Conservation (phyloP, 1,284 basidiomycete genomes). For the Sanghuangporus weigelae region DNA sequence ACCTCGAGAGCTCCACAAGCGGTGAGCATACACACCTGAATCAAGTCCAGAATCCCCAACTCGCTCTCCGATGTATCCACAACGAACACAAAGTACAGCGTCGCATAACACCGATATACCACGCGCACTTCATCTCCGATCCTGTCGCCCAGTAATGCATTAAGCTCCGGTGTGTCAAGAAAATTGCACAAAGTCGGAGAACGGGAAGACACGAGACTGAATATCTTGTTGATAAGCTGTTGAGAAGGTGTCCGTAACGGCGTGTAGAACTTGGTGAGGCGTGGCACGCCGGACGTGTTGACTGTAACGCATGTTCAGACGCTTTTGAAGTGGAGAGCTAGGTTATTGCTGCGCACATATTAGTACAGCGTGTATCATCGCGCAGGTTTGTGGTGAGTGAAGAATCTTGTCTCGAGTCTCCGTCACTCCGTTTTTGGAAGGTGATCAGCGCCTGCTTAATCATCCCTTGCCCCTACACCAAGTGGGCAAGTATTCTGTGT, state of each 20-base stretch:
- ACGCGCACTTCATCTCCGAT: constrained; percentile 58
- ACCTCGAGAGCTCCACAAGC: not conserved
- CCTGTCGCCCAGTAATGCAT: constrained; percentile 62
- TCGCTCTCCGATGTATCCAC: constrained; percentile 92
- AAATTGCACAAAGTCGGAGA: constrained; percentile 85
- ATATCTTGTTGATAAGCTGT: constrained; percentile 78
- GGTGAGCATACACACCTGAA: constrained; percentile 67
- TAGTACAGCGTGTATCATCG: constrained; percentile 86
- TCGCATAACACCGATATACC: constrained; percentile 90
- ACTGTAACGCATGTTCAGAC: constrained; percentile 39
- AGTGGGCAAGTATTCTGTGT: no score
- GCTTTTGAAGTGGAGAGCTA: not conserved
- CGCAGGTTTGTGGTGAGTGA: not conserved
- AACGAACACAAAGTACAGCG: constrained; percentile 96
- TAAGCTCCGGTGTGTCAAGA: constrained; percentile 86
- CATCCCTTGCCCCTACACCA: no score
- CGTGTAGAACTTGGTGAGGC: constrained; percentile 95
- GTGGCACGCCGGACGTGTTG: constrained; percentile 85
- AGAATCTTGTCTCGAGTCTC: not conserved
- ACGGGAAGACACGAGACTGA: constrained; percentile 74
- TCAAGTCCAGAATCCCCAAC: constrained; percentile 92
- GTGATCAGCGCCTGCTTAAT: no score
- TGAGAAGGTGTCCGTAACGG: constrained; percentile 73
- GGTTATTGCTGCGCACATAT: constrained; percentile 46
- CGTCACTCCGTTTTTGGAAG: no score